Percentiles rank a stretch among this genome's conserved stretches.
phyloP scores from a whole-genome alignment of 768 basidiomycete species.

The Xerocomus spinulosus region DNA sequence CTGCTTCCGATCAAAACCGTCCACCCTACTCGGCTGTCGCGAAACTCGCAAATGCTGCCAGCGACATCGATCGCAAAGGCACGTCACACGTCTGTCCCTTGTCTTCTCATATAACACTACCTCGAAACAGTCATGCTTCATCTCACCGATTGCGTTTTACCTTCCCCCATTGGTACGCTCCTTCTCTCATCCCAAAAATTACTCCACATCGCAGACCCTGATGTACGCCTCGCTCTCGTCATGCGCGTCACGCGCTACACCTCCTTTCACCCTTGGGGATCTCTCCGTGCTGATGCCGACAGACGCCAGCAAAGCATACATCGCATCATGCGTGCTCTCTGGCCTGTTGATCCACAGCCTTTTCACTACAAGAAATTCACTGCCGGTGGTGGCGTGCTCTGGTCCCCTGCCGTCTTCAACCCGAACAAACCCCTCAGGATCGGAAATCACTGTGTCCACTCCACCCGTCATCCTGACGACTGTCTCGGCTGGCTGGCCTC shows the following conservation, averaged over 20 bases:
- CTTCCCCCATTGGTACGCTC: constrained; percentile 49
- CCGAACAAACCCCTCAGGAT: constrained; percentile 16
- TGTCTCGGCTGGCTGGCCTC: constrained; percentile 57
- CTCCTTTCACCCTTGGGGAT: constrained; percentile 77
- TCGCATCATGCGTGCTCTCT: constrained; percentile 48
- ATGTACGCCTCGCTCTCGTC: constrained; percentile 40
- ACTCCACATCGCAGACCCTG: constrained; percentile 29
- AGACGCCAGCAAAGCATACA: constrained; percentile 45
- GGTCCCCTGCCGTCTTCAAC: constrained; percentile 48
- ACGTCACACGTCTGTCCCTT: neutral
- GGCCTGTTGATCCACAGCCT: constrained; percentile 32
- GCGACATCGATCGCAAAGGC: constrained; percentile 47
- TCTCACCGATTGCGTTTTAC: constrained; percentile 33
- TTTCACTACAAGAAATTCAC: constrained; percentile 36
- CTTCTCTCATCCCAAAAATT: constrained; percentile 40
- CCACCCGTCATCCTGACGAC: constrained; percentile 15
- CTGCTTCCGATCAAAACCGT: constrained; percentile 30
- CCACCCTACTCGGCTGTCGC: constrained; percentile 37
- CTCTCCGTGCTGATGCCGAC: constrained; percentile 53
- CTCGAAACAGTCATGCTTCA: constrained; percentile 43
- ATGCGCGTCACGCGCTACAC: constrained; percentile 61
- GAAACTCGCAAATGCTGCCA: constrained; percentile 33
- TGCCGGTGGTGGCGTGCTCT: constrained; percentile 60
- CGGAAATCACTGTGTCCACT: constrained; percentile 15
- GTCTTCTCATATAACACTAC: constrained; percentile 7